Conservation (phyloP, 768 basidiomycete species). For the Rhizopogon sp. region DNA sequence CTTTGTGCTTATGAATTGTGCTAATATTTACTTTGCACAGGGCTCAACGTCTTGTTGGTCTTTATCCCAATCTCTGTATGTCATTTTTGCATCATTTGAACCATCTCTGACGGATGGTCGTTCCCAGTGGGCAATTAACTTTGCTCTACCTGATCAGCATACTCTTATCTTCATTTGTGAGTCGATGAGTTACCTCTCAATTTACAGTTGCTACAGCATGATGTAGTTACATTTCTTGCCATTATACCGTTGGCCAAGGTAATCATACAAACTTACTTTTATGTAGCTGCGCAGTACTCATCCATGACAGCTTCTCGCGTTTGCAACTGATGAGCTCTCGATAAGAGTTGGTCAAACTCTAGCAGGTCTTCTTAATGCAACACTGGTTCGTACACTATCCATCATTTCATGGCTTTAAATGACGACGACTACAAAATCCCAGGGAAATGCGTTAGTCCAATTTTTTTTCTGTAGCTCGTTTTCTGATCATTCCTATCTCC, state of each 20-base stretch:
- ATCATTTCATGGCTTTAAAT: neutral
- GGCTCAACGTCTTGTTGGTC: slow-evolving; percentile 64
- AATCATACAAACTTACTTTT: neutral
- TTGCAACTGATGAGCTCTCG: slow-evolving; percentile 83
- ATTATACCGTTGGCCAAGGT: slow-evolving; percentile 86
- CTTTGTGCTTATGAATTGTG: neutral
- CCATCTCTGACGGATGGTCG: slow-evolving; percentile 1
- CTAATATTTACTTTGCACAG: slow-evolving; percentile 28
- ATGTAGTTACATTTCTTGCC: slow-evolving; percentile 69
- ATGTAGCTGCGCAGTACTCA: neutral
- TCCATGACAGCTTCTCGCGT: slow-evolving; percentile 56
- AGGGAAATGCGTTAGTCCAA: slow-evolving; percentile 27
- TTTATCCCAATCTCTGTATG: slow-evolving; percentile 69
- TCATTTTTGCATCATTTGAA: slow-evolving; percentile 1
- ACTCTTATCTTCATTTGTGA: slow-evolving; percentile 72
- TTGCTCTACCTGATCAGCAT: slow-evolving; percentile 43
- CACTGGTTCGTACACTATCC: slow-evolving; percentile 45
- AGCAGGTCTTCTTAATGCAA: slow-evolving; percentile 83
- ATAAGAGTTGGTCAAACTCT: slow-evolving; percentile 78
- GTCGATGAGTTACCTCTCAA: slow-evolving; percentile 15
- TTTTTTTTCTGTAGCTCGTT: neutral
- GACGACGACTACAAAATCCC: neutral
- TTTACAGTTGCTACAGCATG: neutral
- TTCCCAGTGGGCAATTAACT: slow-evolving; percentile 68
- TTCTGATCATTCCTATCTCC: neutral